Percentiles rank a stretch among this genome's conserved stretches.
These are phyloP conservation scores for Cryptococcus sp. DNA, from an alignment of 1,284 basidiomycete species.

Conservation along the genomic window DNA sequence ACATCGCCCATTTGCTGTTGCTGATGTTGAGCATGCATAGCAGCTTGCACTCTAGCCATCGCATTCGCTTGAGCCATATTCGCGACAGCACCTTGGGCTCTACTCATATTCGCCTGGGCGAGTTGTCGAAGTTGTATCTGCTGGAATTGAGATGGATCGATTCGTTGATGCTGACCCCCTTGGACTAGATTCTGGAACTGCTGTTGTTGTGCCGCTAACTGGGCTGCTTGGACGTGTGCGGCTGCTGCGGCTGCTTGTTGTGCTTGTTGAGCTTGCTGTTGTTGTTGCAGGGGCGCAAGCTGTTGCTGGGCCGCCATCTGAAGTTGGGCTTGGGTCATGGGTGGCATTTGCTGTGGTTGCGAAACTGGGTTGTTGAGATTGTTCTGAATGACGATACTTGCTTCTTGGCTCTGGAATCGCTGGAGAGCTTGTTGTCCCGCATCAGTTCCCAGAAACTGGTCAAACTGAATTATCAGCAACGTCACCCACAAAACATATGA, in stretches of 20 bases:
- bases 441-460: slow-evolving; percentile 19
- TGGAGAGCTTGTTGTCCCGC: slow-evolving; percentile 24
- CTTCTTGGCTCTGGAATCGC: slow-evolving; percentile 20
- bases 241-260: slow-evolving; percentile 8
- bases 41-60: slow-evolving; percentile 19
- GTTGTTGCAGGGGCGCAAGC: slow-evolving; percentile 24
- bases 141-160: neutral
- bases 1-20: slow-evolving; percentile 4
- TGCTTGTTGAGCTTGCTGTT: slow-evolving; percentile 16
- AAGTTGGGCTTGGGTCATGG: slow-evolving; percentile 23
- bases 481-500: neutral
- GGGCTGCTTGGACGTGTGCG: slow-evolving; percentile 10
- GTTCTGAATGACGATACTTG: slow-evolving; percentile 19
- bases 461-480: slow-evolving; percentile 15
- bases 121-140: slow-evolving; percentile 1
- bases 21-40: slow-evolving; percentile 11
- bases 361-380: slow-evolving; percentile 21
- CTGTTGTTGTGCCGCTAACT: slow-evolving; percentile 2
- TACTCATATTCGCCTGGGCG: neutral
- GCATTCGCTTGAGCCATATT: slow-evolving; percentile 13
- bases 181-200: slow-evolving; percentile 4
- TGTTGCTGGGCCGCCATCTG: slow-evolving; percentile 27
- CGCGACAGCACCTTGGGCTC: slow-evolving; percentile 2
- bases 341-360: slow-evolving; percentile 17
- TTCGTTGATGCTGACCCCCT: neutral